These are phyloP conservation scores for Primulina eburnea DNA, from an alignment of 257 asterid species.

Conservation along the genomic window DNA sequence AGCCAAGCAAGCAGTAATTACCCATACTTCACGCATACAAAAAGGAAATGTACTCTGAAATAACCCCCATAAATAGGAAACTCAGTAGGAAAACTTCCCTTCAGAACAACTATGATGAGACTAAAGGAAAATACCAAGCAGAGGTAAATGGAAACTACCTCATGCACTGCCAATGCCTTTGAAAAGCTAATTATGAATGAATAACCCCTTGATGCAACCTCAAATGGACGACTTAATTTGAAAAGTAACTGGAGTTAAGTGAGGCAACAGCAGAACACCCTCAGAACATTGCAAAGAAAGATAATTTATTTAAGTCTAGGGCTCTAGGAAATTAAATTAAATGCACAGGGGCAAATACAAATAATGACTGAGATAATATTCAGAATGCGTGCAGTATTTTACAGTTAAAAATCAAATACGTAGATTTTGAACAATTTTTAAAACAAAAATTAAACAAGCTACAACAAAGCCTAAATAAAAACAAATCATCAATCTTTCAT, in stretches of 20 bases:
- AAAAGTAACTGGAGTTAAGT: slow-evolving; percentile 66
- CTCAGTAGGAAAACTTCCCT: slow-evolving; percentile 22
- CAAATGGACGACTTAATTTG: slow-evolving; percentile 87
- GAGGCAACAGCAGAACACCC: slow-evolving; percentile 28
- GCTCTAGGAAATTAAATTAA: background rate
- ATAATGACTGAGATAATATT: slow-evolving; percentile 12
- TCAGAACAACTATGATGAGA: slow-evolving; percentile 21
- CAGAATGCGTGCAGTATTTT: slow-evolving; percentile 1
- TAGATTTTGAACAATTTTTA: slow-evolving; percentile 15
- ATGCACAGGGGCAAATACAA: slow-evolving; percentile 6
- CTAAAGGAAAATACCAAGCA: slow-evolving; percentile 21
- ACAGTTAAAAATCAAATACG: slow-evolving; percentile 19
- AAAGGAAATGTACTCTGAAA: slow-evolving; percentile 77
- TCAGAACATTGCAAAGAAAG: slow-evolving; percentile 25
- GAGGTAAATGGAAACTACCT: slow-evolving; percentile 52
- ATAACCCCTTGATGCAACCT: slow-evolving; percentile 95
- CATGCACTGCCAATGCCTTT: slow-evolving; percentile 70
- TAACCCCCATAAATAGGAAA: slow-evolving; percentile 26
- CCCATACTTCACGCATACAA: slow-evolving; percentile 99
- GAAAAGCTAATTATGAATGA: slow-evolving; percentile 96
- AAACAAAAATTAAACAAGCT: slow-evolving; percentile 20
- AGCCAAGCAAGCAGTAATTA: slow-evolving; percentile 83
- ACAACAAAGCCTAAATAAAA: slow-evolving; percentile 30
- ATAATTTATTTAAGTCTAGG: slow-evolving; percentile 17
- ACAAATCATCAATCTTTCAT: slow-evolving; percentile 28